Percentiles rank a stretch among this genome's conserved stretches.
These are phyloP conservation scores for Aspergillus floridensis DNA, from an alignment of 2,329 filamentous ascomycete genomes.

Conservation along the genomic window DNA sequence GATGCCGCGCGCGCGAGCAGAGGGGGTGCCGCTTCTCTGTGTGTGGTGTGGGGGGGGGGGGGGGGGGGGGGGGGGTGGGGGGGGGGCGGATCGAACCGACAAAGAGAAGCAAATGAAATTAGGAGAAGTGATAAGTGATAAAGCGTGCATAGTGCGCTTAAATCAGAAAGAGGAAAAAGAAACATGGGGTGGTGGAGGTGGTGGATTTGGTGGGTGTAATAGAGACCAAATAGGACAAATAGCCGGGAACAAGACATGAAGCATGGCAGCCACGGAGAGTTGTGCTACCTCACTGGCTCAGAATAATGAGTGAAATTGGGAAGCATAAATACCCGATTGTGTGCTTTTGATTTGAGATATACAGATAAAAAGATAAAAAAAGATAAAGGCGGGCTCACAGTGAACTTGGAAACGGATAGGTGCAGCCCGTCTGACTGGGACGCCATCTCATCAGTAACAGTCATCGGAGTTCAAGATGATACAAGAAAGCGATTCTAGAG, in stretches of 20 bases:
- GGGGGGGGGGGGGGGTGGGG: background rate
- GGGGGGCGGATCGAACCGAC: background rate
- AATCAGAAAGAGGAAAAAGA: conserved; percentile 13
- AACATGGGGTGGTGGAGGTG: background rate
- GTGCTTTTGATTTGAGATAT: conserved; percentile 3
- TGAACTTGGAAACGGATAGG: conserved; percentile 12
- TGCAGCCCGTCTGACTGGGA: conserved; percentile 17
- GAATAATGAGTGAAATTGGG: conserved; percentile 14
- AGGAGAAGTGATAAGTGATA: conserved; percentile 6
- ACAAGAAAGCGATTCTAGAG: conserved; percentile 7
- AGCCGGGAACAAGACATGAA: conserved; percentile 27
- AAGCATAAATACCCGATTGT: conserved; percentile 4
- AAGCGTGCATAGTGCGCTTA: conserved; percentile 1
- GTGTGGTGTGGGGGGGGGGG: too few relatives aligned
- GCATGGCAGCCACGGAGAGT: conserved; percentile 35
- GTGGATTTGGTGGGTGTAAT: background rate
- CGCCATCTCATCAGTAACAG: conserved; percentile 13
- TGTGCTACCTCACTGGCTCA: conserved; percentile 23
- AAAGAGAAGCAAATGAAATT: background rate
- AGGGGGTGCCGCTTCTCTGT: too few relatives aligned
- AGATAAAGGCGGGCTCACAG: background rate
- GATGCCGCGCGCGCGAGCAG: too few relatives aligned
- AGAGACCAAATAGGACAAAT: conserved; percentile 6
- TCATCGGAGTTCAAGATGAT: conserved; percentile 3
- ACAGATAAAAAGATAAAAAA: background rate